Conservation (phyloP, 257 asterid species). For the Leonotis leonurus region DNA sequence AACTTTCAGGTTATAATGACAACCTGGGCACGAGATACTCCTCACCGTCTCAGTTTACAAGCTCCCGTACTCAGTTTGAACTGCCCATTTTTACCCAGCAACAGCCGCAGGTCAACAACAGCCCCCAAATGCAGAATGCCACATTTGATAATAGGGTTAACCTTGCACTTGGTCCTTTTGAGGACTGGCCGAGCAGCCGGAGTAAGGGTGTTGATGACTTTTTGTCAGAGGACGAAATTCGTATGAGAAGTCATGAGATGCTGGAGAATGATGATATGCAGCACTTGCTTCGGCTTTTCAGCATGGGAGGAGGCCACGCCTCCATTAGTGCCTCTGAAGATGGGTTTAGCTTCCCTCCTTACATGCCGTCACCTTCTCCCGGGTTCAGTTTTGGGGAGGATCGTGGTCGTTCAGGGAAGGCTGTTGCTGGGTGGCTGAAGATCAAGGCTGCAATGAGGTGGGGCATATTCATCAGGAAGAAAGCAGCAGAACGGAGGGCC, state of each 20-base stretch:
- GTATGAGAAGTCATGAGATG: slow-evolving; percentile 84
- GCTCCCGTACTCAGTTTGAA: slow-evolving; percentile 44
- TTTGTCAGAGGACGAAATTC: slow-evolving; percentile 87
- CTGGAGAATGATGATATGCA: slow-evolving; percentile 94
- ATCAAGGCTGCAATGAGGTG: slow-evolving; percentile 98
- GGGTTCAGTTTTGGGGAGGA: slow-evolving; percentile 58
- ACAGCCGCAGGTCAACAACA: slow-evolving; percentile 26
- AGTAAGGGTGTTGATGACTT: slow-evolving; percentile 68
- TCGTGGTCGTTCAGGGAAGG: slow-evolving; percentile 68
- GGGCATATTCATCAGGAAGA: slow-evolving; percentile 93
- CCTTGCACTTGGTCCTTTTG: slow-evolving; percentile 75
- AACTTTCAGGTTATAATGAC: slow-evolving; percentile 49
- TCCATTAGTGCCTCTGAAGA: slow-evolving; percentile 51
- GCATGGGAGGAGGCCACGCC: slow-evolving; percentile 70
- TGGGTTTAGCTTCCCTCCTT: slow-evolving; percentile 49
- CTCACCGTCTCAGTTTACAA: slow-evolving; percentile 40
- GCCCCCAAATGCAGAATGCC: slow-evolving; percentile 34
- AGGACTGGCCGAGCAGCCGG: slow-evolving; percentile 63
- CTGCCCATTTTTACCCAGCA: slow-evolving; percentile 34
- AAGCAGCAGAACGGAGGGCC: slow-evolving; percentile 94
- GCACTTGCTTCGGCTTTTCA: slow-evolving; percentile 84
- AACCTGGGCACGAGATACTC: slow-evolving; percentile 38
- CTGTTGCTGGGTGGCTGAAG: slow-evolving; percentile 92
- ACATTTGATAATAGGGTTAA: slow-evolving; percentile 40
- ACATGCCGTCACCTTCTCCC: slow-evolving; percentile 64